Base-by-base conservation (phyloP, 768 basidiomycete genomes). In the Leccinum subgranulosum region DNA sequence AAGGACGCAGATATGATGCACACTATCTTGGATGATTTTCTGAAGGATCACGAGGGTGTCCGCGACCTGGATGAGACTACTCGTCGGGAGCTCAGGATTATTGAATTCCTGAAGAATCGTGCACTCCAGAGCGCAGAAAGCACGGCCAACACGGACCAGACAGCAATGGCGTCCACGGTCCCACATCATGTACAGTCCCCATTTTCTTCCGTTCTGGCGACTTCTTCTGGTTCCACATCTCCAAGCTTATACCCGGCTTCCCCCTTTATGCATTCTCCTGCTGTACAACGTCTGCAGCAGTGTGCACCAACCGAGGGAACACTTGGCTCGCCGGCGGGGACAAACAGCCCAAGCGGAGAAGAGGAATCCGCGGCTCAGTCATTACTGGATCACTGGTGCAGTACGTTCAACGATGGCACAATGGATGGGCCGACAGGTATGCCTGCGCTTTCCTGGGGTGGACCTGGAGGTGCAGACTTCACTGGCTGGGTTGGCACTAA, bases 31-130 rank as follows among this genome's bases (percentile, higher is more conserved):
- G 90, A 93, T 58, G 81, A 78, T 4, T 94, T 92, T 71, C 77
- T 93, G 60, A 78, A 82, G 55, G 87, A 90, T 55, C 73, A 75
- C 41, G 72, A 73, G 43, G 73, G 73, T 12, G 62, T 73, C 29
- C 75, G 81, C 55, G 90, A 92, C 60, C 81, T 89, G 76, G 90
- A 92, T 69, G 88, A 90, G 63, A 92, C 90, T 3, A 93, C 90
- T 6, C 81, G 84, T 36, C 74, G 91, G 66, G 92, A 94, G 64
- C 77, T 93, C 64, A 90, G 86, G 67, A 93, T 89, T 23, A 92
- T 94, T 60, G 87, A 91, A 72, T 91, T 92, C 63, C 69, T 93
- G 58, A 87, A 86, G 73, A 77, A 66, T 51, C 89, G 88, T 65
- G 84, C 86, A 11, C 82, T 82, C 17, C 83, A 86, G 64, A 73